phyloP scores from a whole-genome alignment of 106 monocot genomes.

The Dendrobium chrysotoxum region DNA sequence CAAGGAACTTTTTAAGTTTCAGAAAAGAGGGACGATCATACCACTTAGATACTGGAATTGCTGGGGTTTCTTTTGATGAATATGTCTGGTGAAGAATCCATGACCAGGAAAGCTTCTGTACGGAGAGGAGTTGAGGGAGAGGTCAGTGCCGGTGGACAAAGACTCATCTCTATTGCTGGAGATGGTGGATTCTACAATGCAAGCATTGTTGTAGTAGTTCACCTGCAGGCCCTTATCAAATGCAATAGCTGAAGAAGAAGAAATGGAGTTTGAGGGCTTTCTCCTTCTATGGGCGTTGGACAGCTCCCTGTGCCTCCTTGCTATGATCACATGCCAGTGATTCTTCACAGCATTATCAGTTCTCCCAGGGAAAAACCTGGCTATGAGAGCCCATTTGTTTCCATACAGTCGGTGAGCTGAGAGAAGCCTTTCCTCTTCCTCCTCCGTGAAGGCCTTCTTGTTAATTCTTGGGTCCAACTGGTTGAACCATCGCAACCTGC shows the following conservation, averaged over 20 bases:
- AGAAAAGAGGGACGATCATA: background rate
- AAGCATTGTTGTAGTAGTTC: constrained; percentile 13
- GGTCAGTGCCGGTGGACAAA: constrained; percentile 7
- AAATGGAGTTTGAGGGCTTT: constrained; percentile 11
- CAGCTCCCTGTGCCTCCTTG: constrained; percentile 52
- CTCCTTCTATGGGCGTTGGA: constrained; percentile 36
- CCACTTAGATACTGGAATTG: constrained; percentile 1
- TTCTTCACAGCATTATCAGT: constrained; percentile 91
- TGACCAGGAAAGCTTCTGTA: constrained; percentile 2
- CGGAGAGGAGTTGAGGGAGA: constrained; percentile 15
- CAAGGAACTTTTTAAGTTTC: background rate
- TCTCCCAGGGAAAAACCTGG: constrained; percentile 62
- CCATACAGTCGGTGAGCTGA: constrained; percentile 63
- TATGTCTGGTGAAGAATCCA: constrained; percentile 2
- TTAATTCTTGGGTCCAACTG: constrained; percentile 83
- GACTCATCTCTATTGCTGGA: constrained; percentile 32
- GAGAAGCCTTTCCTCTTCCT: constrained; percentile 68
- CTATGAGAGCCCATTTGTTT: constrained; percentile 71
- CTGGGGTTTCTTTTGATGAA: background rate
- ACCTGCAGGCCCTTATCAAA: background rate
- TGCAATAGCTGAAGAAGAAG: background rate
- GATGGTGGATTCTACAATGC: constrained; percentile 44
- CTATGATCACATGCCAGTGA: constrained; percentile 90
- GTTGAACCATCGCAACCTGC: constrained; percentile 87
- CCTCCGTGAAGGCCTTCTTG: constrained; percentile 67